Evolutionary conservation across 208 protist species (phyloP).

Genomic region (Crithidia sp.): DNA sequence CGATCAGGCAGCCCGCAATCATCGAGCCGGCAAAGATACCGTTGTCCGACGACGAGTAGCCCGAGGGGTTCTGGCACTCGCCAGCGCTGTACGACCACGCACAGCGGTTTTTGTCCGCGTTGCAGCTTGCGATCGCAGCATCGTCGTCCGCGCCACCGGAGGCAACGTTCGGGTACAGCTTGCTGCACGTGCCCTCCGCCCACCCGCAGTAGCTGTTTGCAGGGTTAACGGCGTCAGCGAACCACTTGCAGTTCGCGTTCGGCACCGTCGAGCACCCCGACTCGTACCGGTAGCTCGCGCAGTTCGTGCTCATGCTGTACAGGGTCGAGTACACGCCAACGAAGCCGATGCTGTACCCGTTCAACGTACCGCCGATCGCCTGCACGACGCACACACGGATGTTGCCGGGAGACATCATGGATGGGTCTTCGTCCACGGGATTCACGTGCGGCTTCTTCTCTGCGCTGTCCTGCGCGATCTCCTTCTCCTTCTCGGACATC

Average conservation of each 20-base stretch:
- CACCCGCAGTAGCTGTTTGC: conserved; percentile 42
- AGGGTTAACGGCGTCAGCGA: background rate
- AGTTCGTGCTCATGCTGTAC: conserved; percentile 67
- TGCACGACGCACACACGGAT: conserved; percentile 57
- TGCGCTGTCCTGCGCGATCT: conserved; percentile 11
- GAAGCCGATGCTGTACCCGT: conserved; percentile 80
- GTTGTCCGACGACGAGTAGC: conserved; percentile 58
- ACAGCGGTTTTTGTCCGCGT: conserved; percentile 38
- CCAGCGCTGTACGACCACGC: conserved; percentile 49
- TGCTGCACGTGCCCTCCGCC: conserved; percentile 39
- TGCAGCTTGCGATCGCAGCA: conserved; percentile 16
- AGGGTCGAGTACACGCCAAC: conserved; percentile 75
- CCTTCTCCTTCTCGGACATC: conserved; percentile 5
- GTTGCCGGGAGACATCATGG: conserved; percentile 45
- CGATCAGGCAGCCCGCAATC: conserved; percentile 81
- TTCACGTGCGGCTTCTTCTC: conserved; percentile 6
- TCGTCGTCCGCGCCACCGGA: background rate
- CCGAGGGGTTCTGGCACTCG: conserved; percentile 59
- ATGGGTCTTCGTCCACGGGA: conserved; percentile 17
- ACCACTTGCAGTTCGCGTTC: conserved; percentile 68
- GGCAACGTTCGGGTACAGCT: conserved; percentile 18
- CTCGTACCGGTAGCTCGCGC: conserved; percentile 41
- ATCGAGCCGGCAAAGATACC: conserved; percentile 85
- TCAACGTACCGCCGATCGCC: conserved; percentile 48
- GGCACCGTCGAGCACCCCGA: conserved; percentile 44